These are phyloP conservation scores for Talaromyces islandicus DNA, from an alignment of 2,329 filamentous ascomycete species.

Conservation along the genomic window DNA sequence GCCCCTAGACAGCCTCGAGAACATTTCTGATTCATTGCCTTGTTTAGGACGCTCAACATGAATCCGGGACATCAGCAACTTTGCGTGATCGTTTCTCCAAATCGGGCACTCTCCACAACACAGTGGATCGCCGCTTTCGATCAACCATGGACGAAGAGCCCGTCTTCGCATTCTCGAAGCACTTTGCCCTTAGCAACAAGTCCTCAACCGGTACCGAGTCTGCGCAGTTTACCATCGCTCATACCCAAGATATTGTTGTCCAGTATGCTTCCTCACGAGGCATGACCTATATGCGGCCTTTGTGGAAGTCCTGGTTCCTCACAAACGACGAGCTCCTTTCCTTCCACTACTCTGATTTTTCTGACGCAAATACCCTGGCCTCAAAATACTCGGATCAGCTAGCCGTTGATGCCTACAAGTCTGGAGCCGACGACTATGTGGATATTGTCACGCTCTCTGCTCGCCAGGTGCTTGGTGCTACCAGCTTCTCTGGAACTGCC, in stretches of 20 bases:
- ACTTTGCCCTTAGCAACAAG: constrained; percentile 49
- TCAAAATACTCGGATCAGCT: constrained; percentile 69
- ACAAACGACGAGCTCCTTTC: constrained; percentile 58
- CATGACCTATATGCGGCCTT: constrained; percentile 68
- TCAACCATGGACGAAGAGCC: constrained; percentile 71
- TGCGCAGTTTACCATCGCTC: constrained; percentile 67
- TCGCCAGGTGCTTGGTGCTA: constrained; percentile 73
- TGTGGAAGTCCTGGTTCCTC: constrained; percentile 72
- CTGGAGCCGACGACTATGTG: constrained; percentile 67
- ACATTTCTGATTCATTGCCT: background rate
- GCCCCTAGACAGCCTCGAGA: background rate
- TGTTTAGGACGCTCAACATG: constrained; percentile 54
- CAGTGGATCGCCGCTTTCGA: constrained; percentile 61
- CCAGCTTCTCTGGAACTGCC: constrained; percentile 65
- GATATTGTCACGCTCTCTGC: constrained; percentile 73
- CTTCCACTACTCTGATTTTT: constrained; percentile 72
- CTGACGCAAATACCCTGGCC: constrained; percentile 57
- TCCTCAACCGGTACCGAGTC: constrained; percentile 41
- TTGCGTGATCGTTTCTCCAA: constrained; percentile 65
- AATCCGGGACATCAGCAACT: constrained; percentile 61
- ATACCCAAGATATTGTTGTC: constrained; percentile 71
- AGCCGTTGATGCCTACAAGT: constrained; percentile 64
- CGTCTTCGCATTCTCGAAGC: constrained; percentile 71
- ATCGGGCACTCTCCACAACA: constrained; percentile 60
- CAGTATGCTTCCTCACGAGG: constrained; percentile 74